Percentiles rank a stretch among this genome's conserved stretches.
Evolutionary conservation across 176 grass and related monocot genomes (phyloP).

Genomic region (Aechmea fasciata): DNA sequence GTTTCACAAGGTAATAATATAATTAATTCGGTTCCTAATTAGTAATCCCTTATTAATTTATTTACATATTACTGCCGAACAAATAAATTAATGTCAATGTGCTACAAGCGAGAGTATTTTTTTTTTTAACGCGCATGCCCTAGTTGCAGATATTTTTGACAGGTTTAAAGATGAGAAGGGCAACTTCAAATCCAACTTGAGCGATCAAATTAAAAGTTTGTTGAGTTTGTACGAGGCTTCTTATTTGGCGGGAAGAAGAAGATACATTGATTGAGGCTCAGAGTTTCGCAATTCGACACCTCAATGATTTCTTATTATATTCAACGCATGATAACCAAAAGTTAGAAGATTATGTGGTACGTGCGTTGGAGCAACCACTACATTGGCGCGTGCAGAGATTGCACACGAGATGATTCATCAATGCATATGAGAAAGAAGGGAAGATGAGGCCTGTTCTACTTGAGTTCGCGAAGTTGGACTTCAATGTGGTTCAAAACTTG

Average conservation of each 20-base stretch:
- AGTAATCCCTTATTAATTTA: too few relatives aligned
- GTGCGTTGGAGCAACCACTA: slow-evolving; percentile 26
- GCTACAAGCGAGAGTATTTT: background rate
- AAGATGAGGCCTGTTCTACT: slow-evolving; percentile 6
- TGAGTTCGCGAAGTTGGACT: slow-evolving; percentile 29
- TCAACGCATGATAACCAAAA: background rate
- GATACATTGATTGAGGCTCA: slow-evolving; percentile 10
- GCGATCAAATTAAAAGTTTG: background rate
- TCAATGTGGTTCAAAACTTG: slow-evolving; percentile 21
- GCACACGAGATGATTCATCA: slow-evolving; percentile 21
- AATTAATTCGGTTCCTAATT: too few relatives aligned
- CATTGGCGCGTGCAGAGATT: slow-evolving; percentile 21
- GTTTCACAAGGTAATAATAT: slow-evolving; percentile 24
- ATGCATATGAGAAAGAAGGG: slow-evolving; percentile 10
- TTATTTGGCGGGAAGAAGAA: slow-evolving; percentile 19
- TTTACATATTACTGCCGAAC: background rate
- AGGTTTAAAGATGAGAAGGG: too few relatives aligned
- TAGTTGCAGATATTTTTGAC: too few relatives aligned
- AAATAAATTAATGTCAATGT: background rate
- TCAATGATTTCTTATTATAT: slow-evolving; percentile 9
- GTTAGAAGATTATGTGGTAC: background rate
- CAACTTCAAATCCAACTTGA: background rate
- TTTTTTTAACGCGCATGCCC: background rate
- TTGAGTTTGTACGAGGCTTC: slow-evolving; percentile 25
- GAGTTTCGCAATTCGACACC: slow-evolving; percentile 14